These are phyloP conservation scores for Saccharomycopsis sp. DNA, from an alignment of 805 yeast genomes.

Conservation along the genomic window DNA sequence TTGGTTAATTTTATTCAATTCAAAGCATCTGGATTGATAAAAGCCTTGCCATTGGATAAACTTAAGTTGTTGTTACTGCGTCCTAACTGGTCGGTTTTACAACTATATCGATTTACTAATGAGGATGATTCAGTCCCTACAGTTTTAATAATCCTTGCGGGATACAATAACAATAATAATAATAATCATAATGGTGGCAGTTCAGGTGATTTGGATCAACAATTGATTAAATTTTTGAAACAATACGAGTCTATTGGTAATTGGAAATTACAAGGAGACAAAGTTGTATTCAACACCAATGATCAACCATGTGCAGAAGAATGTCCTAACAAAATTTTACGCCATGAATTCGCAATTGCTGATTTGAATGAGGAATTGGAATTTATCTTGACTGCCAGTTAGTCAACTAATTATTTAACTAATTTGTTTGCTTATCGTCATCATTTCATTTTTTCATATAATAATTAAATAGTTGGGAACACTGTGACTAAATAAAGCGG, in stretches of 20 bases:
- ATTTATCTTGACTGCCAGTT: too few relatives aligned
- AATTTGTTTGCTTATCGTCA: too few relatives aligned
- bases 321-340: conserved; percentile 1
- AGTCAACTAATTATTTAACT: too few relatives aligned
- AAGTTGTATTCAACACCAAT: background rate
- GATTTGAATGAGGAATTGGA: conserved; percentile 9
- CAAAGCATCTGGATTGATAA: background rate
- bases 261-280: background rate
- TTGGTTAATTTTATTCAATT: background rate
- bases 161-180: background rate
- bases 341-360: conserved; percentile 1
- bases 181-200: background rate
- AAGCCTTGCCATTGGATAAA: background rate
- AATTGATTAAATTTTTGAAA: background rate
- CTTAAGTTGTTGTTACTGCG: background rate
- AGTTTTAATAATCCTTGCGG: background rate
- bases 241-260: background rate
- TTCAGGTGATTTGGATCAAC: background rate
- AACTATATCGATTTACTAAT: background rate
- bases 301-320: background rate
- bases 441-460: too few relatives aligned
- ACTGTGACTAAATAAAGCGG: too few relatives aligned
- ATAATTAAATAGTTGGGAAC: too few relatives aligned
- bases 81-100: too few relatives aligned
- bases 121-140: background rate